Evolutionary conservation across 1,284 basidiomycete genomes (phyloP).

Genomic region (Apiotrichum siamense): DNA sequence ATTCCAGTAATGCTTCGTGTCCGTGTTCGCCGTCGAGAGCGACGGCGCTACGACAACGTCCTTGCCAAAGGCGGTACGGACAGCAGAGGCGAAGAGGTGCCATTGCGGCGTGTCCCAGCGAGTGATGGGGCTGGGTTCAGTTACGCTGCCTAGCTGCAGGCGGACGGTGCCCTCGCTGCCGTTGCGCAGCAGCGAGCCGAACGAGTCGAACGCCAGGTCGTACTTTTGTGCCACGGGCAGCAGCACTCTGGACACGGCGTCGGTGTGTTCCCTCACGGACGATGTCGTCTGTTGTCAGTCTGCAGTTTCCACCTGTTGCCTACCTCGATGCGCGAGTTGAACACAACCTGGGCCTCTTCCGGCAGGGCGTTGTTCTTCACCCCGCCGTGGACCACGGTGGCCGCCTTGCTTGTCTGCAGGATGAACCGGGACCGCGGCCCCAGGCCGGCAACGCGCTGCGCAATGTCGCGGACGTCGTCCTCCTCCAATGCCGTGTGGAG

Average conservation of each 20-base stretch:
- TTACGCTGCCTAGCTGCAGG: background rate
- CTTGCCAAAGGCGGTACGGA: conserved; percentile 44
- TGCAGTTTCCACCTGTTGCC: background rate
- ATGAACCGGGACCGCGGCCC: conserved; percentile 34
- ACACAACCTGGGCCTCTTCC: conserved; percentile 40
- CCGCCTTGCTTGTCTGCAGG: conserved; percentile 43
- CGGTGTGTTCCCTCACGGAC: conserved; percentile 42
- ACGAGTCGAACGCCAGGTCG: background rate
- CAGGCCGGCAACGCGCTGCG: conserved; percentile 35
- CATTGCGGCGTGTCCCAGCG: conserved; percentile 42
- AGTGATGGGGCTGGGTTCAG: conserved; percentile 51
- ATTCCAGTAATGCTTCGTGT: conserved; percentile 48
- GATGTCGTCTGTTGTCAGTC: conserved; percentile 25
- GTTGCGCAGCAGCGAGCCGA: conserved; percentile 5
- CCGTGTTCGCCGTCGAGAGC: conserved; percentile 50
- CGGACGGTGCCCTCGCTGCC: conserved; percentile 8
- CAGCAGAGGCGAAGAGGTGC: conserved; percentile 46
- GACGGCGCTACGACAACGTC: conserved; percentile 49
- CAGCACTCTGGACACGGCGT: conserved; percentile 40
- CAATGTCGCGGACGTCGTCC: conserved; percentile 46
- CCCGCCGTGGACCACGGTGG: conserved; percentile 44
- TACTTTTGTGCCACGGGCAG: conserved; percentile 35
- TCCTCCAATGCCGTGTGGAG: conserved; percentile 36
- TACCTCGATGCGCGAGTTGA: conserved; percentile 45
- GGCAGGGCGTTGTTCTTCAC: conserved; percentile 49